Conservation (phyloP, 805 yeast species). For the Candida ortonii region DNA sequence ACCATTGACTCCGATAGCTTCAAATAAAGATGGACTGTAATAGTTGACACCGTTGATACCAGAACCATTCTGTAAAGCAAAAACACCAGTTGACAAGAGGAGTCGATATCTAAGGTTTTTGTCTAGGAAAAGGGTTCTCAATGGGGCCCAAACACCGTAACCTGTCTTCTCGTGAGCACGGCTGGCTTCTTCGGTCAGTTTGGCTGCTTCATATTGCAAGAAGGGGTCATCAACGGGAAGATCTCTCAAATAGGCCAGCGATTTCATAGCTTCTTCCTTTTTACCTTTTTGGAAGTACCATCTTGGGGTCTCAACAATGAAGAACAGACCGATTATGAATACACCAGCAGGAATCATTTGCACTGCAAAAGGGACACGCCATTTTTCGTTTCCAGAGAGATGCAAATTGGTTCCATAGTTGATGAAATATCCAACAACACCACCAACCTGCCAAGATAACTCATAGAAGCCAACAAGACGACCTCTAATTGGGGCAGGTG, state of each 20-base stretch:
- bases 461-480: constrained; percentile 57
- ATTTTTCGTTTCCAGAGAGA: constrained; percentile 24
- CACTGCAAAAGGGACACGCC: constrained; percentile 45
- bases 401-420: constrained; percentile 28
- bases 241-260: constrained; percentile 37
- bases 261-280: constrained; percentile 42
- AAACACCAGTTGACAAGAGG: constrained; percentile 22
- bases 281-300: constrained; percentile 44
- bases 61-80: constrained; percentile 22
- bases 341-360: constrained; percentile 47
- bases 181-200: constrained; percentile 53
- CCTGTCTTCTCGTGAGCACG: constrained; percentile 30
- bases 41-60: constrained; percentile 49
- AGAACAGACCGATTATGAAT: constrained; percentile 39
- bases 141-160: constrained; percentile 21
- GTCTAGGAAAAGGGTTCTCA: constrained; percentile 35
- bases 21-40: constrained; percentile 45
- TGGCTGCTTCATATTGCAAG: constrained; percentile 53
- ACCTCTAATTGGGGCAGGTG: constrained; percentile 61
- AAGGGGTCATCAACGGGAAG: constrained; percentile 36
- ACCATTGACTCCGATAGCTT: constrained; percentile 37
- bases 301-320: constrained; percentile 54
- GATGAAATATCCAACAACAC: constrained; percentile 29
- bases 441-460: constrained; percentile 36
- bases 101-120: constrained; percentile 23